These are phyloP conservation scores for Ophiostoma populinum DNA, from an alignment of 2,329 filamentous ascomycete genomes.

Conservation along the genomic window DNA sequence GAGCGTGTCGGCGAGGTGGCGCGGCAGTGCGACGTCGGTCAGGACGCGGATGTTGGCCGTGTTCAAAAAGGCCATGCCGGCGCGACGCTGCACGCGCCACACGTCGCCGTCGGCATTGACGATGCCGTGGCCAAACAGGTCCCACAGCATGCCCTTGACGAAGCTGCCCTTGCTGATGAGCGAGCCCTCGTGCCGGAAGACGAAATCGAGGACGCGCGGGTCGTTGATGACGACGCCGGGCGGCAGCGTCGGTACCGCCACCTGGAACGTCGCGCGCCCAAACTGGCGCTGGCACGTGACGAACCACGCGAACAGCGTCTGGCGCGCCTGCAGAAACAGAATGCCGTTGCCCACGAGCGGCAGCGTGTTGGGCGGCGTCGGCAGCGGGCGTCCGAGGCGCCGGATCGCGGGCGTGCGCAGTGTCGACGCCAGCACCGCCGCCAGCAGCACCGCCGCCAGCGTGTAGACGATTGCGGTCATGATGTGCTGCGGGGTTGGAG, in stretches of 20 bases:
- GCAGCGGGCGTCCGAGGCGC: conserved; percentile 11
- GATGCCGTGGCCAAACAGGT: conserved; percentile 48
- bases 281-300: conserved; percentile 36
- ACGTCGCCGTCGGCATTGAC: conserved; percentile 48
- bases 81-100: conserved; percentile 46
- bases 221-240: conserved; percentile 46
- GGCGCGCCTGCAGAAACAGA: conserved; percentile 39
- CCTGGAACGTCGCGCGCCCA: conserved; percentile 42
- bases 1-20: conserved; percentile 29
- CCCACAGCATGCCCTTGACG: conserved; percentile 40
- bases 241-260: conserved; percentile 44
- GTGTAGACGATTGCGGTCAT: too few relatives aligned
- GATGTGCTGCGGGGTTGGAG: too few relatives aligned
- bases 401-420: conserved; percentile 9
- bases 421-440: conserved; percentile 3
- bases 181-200: conserved; percentile 41
- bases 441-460: conserved; percentile 6
- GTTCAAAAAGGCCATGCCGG: conserved; percentile 41
- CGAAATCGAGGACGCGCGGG: conserved; percentile 42
- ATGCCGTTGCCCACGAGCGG: conserved; percentile 45
- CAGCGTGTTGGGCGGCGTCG: conserved; percentile 31
- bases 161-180: conserved; percentile 43
- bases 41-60: conserved; percentile 37
- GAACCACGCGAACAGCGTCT: conserved; percentile 47
- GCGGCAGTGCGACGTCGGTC: conserved; percentile 38